Evolutionary conservation across 768 basidiomycete species (phyloP).

Genomic region (Amanita inopinata): DNA sequence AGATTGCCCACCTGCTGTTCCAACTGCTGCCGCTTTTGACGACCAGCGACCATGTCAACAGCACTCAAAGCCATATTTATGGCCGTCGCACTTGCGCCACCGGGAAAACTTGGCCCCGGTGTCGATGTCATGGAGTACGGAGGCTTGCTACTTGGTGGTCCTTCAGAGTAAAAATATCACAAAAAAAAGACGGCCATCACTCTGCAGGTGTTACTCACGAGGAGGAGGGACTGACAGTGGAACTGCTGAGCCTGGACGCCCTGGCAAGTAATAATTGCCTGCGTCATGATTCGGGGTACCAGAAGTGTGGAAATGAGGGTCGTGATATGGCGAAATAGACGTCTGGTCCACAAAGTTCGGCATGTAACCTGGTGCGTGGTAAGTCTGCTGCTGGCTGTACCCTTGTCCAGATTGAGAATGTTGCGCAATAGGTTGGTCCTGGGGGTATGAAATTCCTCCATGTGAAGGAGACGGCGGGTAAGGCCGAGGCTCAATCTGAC

Average conservation of each 20-base stretch:
- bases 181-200: not conserved
- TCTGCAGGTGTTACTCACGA: not conserved
- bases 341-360: not conserved
- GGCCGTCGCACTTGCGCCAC: constrained; percentile 21
- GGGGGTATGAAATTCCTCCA: not conserved
- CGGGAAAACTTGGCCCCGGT: constrained; percentile 8
- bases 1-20: constrained; percentile 36
- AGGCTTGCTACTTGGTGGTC: not conserved
- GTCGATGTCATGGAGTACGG: not conserved
- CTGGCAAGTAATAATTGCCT: not conserved
- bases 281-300: not conserved
- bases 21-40: constrained; percentile 37
- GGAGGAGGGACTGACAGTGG: too few relatives aligned
- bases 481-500: too few relatives aligned
- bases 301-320: not conserved
- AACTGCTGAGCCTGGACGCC: not conserved
- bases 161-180: not conserved
- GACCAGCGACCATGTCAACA: constrained; percentile 50
- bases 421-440: not conserved
- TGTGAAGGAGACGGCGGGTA: too few relatives aligned
- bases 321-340: not conserved
- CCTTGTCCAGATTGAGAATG: not conserved
- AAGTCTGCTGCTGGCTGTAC: not conserved
- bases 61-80: constrained; percentile 35
- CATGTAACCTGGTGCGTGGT: not conserved